Conservation (phyloP, 495 filamentous ascomycete genomes). For the Aspergillus ellipticus region DNA sequence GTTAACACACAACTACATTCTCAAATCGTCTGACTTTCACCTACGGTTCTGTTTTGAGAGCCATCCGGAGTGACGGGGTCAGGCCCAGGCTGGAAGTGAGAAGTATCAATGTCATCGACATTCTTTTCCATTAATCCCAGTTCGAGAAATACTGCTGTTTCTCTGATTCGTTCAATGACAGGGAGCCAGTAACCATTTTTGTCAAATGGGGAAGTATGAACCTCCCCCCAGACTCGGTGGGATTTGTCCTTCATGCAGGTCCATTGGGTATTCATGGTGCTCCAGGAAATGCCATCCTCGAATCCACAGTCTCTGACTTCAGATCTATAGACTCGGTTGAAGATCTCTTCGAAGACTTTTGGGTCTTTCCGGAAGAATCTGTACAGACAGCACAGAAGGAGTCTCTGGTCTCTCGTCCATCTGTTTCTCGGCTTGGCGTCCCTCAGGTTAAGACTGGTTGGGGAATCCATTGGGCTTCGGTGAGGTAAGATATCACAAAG, state of each 20-base stretch:
- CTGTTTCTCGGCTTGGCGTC: neutral
- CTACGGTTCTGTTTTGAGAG: neutral
- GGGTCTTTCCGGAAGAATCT: slow-evolving; percentile 21
- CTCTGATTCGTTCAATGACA: slow-evolving; percentile 18
- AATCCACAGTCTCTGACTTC: slow-evolving; percentile 23
- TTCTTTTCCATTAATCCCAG: slow-evolving; percentile 14
- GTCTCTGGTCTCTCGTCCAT: slow-evolving; percentile 22
- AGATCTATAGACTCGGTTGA: slow-evolving; percentile 20
- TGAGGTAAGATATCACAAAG: too few relatives aligned
- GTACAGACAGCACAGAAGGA: slow-evolving; percentile 26
- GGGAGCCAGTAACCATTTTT: slow-evolving; percentile 16
- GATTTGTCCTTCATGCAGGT: slow-evolving; percentile 9
- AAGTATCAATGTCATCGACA: slow-evolving; percentile 14
- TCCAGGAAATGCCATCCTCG: neutral
- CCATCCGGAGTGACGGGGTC: neutral
- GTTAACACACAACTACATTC: too few relatives aligned
- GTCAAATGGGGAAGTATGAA: slow-evolving; percentile 22
- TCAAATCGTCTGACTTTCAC: neutral
- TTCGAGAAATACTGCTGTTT: slow-evolving; percentile 8
- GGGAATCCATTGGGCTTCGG: neutral
- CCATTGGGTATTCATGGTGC: slow-evolving; percentile 23
- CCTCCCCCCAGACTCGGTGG: slow-evolving; percentile 22
- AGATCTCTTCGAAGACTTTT: slow-evolving; percentile 13
- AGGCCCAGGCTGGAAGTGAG: neutral
- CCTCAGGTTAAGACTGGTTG: neutral